Evolutionary conservation across 345 rosid species (phyloP).

Genomic region (Melaleuca quinquenervia): DNA sequence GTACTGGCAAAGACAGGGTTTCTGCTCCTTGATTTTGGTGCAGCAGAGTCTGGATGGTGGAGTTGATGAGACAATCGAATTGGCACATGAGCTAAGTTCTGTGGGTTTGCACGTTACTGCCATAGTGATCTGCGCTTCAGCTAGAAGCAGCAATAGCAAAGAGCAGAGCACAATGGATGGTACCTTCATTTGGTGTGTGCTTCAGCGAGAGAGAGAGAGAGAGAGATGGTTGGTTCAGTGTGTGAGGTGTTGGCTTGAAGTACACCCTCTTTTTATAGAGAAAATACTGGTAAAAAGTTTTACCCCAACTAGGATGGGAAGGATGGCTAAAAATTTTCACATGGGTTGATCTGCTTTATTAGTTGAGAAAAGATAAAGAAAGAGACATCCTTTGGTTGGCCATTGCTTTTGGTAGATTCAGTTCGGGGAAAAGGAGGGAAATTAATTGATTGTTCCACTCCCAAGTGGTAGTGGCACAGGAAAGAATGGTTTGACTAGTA

Average conservation of each 20-base stretch:
- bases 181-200: conserved; percentile 25
- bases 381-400: background rate
- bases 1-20: conserved; percentile 91
- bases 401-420: background rate
- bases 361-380: background rate
- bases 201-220: background rate
- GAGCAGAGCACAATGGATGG: conserved; percentile 24
- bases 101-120: conserved; percentile 82
- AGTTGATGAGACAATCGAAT: conserved; percentile 59
- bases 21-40: conserved; percentile 71
- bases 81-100: conserved; percentile 74
- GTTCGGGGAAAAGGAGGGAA: background rate
- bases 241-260: conserved; percentile 1
- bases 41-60: conserved; percentile 74
- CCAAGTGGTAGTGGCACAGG: background rate
- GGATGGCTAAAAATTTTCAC: background rate
- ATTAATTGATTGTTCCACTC: background rate
- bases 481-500: background rate
- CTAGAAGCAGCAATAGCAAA: conserved; percentile 29
- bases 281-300: background rate
- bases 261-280: conserved; percentile 38
- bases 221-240: background rate
- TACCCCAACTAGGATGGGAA: background rate
- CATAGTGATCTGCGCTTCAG: conserved; percentile 26
- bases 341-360: background rate